These are phyloP conservation scores for Abrus pulchellus DNA, from an alignment of 306 rosid species.

Conservation along the genomic window DNA sequence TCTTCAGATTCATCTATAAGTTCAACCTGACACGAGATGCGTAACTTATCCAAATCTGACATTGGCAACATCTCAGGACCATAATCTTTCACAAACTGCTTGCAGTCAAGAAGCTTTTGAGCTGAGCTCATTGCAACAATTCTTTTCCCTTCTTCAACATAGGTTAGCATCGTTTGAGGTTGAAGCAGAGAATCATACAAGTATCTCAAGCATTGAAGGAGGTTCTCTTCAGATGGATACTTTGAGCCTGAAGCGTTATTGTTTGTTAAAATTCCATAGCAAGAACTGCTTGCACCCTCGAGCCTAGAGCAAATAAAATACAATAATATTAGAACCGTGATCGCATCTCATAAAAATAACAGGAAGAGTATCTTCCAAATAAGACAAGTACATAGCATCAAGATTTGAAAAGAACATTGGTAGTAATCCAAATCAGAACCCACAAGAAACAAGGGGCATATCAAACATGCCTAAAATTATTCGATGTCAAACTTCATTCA, in stretches of 20 bases:
- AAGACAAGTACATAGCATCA: constrained; percentile 37
- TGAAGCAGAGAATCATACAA: constrained; percentile 82
- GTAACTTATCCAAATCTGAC: constrained; percentile 47
- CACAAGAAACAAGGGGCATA: neutral
- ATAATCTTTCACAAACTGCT: constrained; percentile 90
- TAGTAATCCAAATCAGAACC: constrained; percentile 10
- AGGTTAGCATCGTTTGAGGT: constrained; percentile 70
- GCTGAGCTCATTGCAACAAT: constrained; percentile 69
- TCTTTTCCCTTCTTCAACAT: constrained; percentile 64
- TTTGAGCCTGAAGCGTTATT: constrained; percentile 53
- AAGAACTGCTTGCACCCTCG: constrained; percentile 57
- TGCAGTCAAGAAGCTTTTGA: constrained; percentile 91
- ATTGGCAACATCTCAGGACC: constrained; percentile 54
- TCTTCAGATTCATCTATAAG: constrained; percentile 71
- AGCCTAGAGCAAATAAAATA: constrained; percentile 60
- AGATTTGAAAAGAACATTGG: constrained; percentile 30
- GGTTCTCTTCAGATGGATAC: constrained; percentile 72
- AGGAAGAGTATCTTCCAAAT: constrained; percentile 35
- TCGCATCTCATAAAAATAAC: constrained; percentile 6
- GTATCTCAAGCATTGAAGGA: constrained; percentile 73
- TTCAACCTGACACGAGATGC: constrained; percentile 72
- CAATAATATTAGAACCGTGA: constrained; percentile 14
- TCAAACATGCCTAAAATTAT: neutral
- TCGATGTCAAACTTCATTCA: constrained; percentile 20
- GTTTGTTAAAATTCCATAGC: constrained; percentile 49